A percentile compares a stretch with the other conserved stretches of the same genome.
phyloP scores from a whole-genome alignment of 129 eudicot genomes.

The Lonicera japonica region DNA sequence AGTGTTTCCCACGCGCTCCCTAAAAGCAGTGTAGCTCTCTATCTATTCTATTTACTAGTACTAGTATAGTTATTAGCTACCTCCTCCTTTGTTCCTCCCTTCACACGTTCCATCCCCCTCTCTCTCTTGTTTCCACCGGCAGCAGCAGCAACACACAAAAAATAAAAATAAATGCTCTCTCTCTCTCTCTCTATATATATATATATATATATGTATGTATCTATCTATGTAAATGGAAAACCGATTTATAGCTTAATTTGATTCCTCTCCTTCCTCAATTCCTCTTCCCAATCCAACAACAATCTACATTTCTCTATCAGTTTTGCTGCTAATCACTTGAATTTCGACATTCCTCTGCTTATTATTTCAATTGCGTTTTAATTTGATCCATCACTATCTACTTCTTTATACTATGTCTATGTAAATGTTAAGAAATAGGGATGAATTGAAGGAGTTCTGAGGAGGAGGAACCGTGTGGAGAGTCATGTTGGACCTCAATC shows the following conservation, averaged over 20 bases:
- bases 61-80: neutral
- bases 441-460: neutral
- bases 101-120: neutral
- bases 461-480: neutral
- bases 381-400: neutral
- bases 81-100: neutral
- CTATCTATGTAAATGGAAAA: too few relatives aligned
- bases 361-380: neutral
- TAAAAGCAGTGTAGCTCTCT: neutral
- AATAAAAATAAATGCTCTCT: neutral
- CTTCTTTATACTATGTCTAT: neutral
- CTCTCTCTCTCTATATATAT: neutral
- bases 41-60: too few relatives aligned
- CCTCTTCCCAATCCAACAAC: too few relatives aligned
- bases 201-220: neutral
- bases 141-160: neutral
- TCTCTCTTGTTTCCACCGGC: neutral
- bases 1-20: neutral
- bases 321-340: too few relatives aligned
- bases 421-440: neutral
- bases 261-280: neutral
- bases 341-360: too few relatives aligned
- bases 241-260: neutral
- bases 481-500: slow-evolving; percentile 66
- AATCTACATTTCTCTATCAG: neutral